Conservation (phyloP, 2,329 filamentous ascomycete species). For the Dactylellina sp. region DNA sequence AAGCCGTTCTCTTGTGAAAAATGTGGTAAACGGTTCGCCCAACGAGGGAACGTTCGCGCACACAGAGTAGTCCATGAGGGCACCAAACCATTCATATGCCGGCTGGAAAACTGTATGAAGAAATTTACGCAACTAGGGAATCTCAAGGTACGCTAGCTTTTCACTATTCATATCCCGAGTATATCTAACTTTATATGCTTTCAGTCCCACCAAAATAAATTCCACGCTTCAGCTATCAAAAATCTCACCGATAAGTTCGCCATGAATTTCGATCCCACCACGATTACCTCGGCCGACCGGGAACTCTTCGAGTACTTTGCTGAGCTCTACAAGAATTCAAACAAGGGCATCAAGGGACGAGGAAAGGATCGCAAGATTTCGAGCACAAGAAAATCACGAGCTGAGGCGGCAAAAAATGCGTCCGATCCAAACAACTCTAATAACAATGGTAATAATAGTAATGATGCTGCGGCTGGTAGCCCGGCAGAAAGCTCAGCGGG, state of each 20-base stretch:
- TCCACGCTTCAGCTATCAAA: constrained; percentile 80
- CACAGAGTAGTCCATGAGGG: constrained; percentile 84
- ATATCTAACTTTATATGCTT: constrained; percentile 35
- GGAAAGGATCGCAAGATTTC: constrained; percentile 82
- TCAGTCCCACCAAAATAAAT: constrained; percentile 92
- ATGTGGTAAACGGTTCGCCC: constrained; percentile 85
- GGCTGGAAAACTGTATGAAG: constrained; percentile 85
- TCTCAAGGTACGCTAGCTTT: constrained; percentile 74
- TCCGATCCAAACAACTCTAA: constrained; percentile 30
- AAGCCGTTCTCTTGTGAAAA: constrained; percentile 82
- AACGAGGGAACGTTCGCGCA: constrained; percentile 84
- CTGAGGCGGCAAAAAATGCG: constrained; percentile 58
- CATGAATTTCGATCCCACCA: constrained; percentile 71
- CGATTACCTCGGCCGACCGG: constrained; percentile 76
- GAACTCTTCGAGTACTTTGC: constrained; percentile 87
- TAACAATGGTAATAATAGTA: constrained; percentile 27
- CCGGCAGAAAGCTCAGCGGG: constrained; percentile 49
- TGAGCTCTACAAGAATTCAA: constrained; percentile 93
- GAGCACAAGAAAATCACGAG: constrained; percentile 58
- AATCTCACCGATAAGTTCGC: constrained; percentile 78
- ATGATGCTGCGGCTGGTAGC: constrained; percentile 32
- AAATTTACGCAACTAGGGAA: constrained; percentile 91
- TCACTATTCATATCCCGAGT: constrained; percentile 20
- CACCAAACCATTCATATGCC: constrained; percentile 82
- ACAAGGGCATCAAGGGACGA: constrained; percentile 97